Evolutionary conservation across 805 yeast species (phyloP).

Genomic region (Lipomyces yamanashiensis): DNA sequence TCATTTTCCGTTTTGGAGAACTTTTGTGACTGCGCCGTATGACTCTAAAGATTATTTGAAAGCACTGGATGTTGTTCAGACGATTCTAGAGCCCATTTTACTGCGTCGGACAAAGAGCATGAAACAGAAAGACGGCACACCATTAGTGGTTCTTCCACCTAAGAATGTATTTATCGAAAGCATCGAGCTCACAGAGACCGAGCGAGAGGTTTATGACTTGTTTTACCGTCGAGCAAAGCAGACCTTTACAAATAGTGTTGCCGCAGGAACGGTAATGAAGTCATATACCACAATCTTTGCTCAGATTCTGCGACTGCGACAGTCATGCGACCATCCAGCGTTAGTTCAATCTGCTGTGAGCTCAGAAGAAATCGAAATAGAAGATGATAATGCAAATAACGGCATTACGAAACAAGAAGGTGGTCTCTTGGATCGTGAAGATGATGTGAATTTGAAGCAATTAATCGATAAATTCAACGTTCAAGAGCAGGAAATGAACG

Average conservation of each 20-base stretch:
- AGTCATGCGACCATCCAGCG: constrained; percentile 83
- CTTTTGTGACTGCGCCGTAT: constrained; percentile 82
- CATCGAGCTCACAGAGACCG: constrained; percentile 68
- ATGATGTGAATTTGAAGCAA: constrained; percentile 40
- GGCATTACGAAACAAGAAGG: constrained; percentile 25
- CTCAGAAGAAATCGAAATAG: constrained; percentile 50
- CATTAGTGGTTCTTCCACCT: constrained; percentile 74
- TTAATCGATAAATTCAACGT: constrained; percentile 32
- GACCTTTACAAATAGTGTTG: constrained; percentile 41
- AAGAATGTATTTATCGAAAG: constrained; percentile 74
- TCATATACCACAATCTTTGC: constrained; percentile 80
- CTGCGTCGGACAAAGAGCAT: constrained; percentile 85
- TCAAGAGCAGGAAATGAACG: constrained; percentile 22
- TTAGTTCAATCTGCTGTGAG: constrained; percentile 55
- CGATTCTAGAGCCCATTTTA: constrained; percentile 80
- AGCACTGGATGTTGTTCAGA: constrained; percentile 82
- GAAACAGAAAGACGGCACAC: constrained; percentile 72
- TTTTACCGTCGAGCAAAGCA: constrained; percentile 68
- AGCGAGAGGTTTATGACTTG: constrained; percentile 67
- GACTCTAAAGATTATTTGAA: constrained; percentile 70
- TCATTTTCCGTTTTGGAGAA: constrained; percentile 82
- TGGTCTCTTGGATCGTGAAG: constrained; percentile 26
- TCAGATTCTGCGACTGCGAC: constrained; percentile 81
- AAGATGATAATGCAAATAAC: constrained; percentile 26
- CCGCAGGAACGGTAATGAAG: constrained; percentile 65